These are phyloP conservation scores for Gracilaria domingensis DNA, from an alignment of 23 red algal genomes.

Conservation along the genomic window DNA sequence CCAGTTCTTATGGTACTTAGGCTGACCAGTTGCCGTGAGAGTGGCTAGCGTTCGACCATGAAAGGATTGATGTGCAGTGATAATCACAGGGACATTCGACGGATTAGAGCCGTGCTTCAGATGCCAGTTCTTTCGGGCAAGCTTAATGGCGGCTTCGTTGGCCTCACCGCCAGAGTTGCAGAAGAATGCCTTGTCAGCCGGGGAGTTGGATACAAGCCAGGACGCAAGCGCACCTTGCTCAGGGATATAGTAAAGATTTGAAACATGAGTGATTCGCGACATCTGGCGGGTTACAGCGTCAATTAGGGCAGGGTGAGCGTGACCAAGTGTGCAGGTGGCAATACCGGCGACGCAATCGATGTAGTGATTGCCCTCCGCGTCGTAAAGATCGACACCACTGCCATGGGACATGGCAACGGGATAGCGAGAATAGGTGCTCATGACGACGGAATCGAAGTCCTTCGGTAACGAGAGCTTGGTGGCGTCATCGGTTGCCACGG, in stretches of 20 bases:
- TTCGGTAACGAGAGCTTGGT: not conserved
- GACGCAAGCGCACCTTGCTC: slow-evolving; percentile 84
- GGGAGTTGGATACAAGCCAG: slow-evolving; percentile 88
- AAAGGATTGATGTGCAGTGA: slow-evolving; percentile 86
- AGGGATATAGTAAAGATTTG: slow-evolving; percentile 93
- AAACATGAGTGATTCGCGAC: slow-evolving; percentile 80
- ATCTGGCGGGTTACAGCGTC: slow-evolving; percentile 72
- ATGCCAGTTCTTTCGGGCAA: slow-evolving; percentile 86
- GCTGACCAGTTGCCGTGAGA: slow-evolving; percentile 93
- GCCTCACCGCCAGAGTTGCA: slow-evolving; percentile 99
- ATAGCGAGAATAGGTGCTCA: slow-evolving; percentile 90
- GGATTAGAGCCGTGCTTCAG: slow-evolving; percentile 49
- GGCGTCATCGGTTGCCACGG: slow-evolving; percentile 10
- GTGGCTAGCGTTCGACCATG: slow-evolving; percentile 96
- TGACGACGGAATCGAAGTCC: slow-evolving; percentile 78
- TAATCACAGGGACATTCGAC: slow-evolving; percentile 68
- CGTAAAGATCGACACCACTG: slow-evolving; percentile 67
- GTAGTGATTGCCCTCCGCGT: slow-evolving; percentile 74
- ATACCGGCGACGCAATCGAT: slow-evolving; percentile 97
- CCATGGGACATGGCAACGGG: slow-evolving; percentile 78
- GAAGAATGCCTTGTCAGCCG: slow-evolving; percentile 96
- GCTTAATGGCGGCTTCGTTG: slow-evolving; percentile 98
- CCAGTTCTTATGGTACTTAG: slow-evolving; percentile 94
- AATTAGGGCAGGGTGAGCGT: slow-evolving; percentile 80
- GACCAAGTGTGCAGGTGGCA: slow-evolving; percentile 94